Base-by-base conservation (phyloP, 768 basidiomycete species). In the Xerocomus brunneocitrinus region DNA sequence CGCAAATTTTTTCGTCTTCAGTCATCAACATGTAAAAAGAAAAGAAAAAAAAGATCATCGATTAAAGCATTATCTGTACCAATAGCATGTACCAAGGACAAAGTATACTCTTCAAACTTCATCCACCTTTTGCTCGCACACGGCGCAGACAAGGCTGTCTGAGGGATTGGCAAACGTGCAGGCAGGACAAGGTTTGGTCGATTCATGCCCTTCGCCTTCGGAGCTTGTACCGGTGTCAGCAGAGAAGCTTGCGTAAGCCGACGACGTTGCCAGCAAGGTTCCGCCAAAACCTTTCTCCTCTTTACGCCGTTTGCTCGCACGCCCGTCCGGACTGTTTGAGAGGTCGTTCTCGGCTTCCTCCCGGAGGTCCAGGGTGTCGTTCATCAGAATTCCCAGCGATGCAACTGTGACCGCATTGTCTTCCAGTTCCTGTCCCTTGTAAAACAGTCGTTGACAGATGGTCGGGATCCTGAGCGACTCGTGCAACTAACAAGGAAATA, bases 211-310 rank as follows among this genome's bases (percentile, higher is more conserved):
- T 58, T 63, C 61, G 40, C 60, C 63, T 55, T 76, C 70, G 46
- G 72, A 69, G 24, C 68, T 69, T 58, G 69, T 71, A 41, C 59
- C 59, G 22, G 69, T 64, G 56, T 69, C 67, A 50, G 59, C 62
- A 42, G 62, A 56, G n/a, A 69, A 55, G 56, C 52, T 63, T 44
- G 67, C 64, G 52, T 67, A 58, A 58, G 55, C 55, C 48, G 66
- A 49, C 48, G 67, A 65, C 58, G 79, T 74, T 42, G 80, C 80
- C 31, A 91, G 75, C 41, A 90, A 66, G 24, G 89, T 91, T 25
- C 89, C 89, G 48, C 79, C 78, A 65, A 91, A 91, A 3, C 84
- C 89, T 57, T 74, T 76, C 69, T 88, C 86, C 45, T 79, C 76
- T 52, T 75, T 73, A 53, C 73, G 73, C 60, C 73, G 75, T 62